phyloP scores from a whole-genome alignment of 768 basidiomycete species.

The Macrolepiota albuminosa region DNA sequence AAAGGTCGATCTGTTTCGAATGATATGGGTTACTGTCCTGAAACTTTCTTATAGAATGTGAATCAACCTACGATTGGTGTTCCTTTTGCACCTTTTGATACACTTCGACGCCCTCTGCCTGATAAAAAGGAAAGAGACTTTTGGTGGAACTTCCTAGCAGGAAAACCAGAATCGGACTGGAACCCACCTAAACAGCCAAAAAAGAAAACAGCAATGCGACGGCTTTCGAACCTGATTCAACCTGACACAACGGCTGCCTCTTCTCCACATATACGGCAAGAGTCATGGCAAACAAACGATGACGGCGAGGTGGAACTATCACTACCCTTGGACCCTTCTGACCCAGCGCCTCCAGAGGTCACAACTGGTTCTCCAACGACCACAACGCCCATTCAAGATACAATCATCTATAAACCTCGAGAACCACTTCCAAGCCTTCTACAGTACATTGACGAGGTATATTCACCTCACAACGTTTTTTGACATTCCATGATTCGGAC shows the following conservation, averaged over 20 bases:
- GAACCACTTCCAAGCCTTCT: constrained; percentile 59
- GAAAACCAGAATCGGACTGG: constrained; percentile 67
- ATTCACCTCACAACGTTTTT: constrained; percentile 1
- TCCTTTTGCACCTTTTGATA: constrained; percentile 24
- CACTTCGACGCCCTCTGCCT: constrained; percentile 43
- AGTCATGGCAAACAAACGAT: constrained; percentile 30
- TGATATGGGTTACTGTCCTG: neutral
- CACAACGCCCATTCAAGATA: neutral
- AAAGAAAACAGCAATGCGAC: constrained; percentile 18
- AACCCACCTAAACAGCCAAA: constrained; percentile 44
- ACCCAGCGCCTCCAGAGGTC: constrained; percentile 27
- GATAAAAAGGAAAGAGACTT: constrained; percentile 67
- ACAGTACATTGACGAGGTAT: constrained; percentile 63
- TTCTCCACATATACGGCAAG: constrained; percentile 14
- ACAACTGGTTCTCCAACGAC: constrained; percentile 1
- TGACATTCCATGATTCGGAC: constrained; percentile 6
- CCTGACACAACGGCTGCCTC: constrained; percentile 22
- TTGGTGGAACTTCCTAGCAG: constrained; percentile 79
- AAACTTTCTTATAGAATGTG: constrained; percentile 47
- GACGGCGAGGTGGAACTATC: constrained; percentile 40
- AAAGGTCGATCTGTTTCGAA: constrained; percentile 37
- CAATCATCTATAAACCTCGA: constrained; percentile 29
- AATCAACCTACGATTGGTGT: constrained; percentile 55
- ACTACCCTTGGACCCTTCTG: constrained; percentile 27
- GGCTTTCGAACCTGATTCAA: constrained; percentile 23